Evolutionary conservation across 805 yeast species (phyloP).

Genomic region (Yamadazyma olivae): DNA sequence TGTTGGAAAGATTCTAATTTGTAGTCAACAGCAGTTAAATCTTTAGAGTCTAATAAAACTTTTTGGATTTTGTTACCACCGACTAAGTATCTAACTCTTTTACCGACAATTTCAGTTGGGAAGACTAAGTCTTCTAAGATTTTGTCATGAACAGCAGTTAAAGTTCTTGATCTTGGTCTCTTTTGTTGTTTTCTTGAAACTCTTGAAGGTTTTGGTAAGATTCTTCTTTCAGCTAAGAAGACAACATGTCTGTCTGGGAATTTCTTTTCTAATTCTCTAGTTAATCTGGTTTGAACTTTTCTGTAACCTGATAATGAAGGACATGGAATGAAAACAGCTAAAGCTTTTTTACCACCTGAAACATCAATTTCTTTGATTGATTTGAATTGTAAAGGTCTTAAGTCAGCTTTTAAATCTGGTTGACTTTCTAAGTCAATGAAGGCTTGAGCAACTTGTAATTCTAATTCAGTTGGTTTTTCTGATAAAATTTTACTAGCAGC

Average conservation of each 20-base stretch:
- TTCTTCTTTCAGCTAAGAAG: conserved; percentile 99
- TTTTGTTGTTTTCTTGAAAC: conserved; percentile 90
- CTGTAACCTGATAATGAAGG: conserved; percentile 91
- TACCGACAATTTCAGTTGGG: conserved; percentile 99
- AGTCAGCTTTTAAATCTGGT: conserved; percentile 94
- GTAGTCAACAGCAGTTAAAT: conserved; percentile 94
- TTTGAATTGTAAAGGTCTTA: conserved; percentile 98
- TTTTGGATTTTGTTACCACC: conserved; percentile 99
- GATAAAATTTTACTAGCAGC: conserved; percentile 95
- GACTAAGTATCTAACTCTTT: conserved; percentile 98
- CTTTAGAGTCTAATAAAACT: conserved; percentile 97
- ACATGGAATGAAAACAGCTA: conserved; percentile 97
- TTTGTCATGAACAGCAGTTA: conserved; percentile 98
- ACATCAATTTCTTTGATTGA: conserved; percentile 98
- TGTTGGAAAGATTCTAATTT: conserved; percentile 99
- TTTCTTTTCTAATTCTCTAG: conserved; percentile 99
- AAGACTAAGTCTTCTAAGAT: conserved; percentile 97
- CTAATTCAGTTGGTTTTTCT: conserved; percentile 96
- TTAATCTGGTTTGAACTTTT: conserved; percentile 94
- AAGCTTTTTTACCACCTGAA: conserved; percentile 97
- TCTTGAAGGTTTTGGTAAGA: conserved; percentile 98
- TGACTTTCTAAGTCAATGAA: conserved; percentile 95
- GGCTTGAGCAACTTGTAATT: conserved; percentile 99
- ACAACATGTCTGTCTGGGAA: conserved; percentile 99
- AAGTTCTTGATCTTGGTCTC: conserved; percentile 99